phyloP scores from a whole-genome alignment of 257 asterid genomes.

The Oldenlandia corymbosa region DNA sequence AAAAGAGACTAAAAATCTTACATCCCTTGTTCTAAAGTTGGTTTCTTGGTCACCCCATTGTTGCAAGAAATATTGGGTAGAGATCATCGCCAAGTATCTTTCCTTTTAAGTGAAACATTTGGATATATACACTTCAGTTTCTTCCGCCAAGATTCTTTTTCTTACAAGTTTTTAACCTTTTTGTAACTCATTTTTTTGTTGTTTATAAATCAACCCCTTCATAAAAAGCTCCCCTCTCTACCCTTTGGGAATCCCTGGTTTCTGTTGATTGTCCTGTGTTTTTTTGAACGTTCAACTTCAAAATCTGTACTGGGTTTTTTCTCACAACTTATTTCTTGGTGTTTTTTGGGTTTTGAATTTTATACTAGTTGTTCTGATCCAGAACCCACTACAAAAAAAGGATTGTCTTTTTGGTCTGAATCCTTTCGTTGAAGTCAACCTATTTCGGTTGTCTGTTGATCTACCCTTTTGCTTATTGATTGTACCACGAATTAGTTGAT shows the following conservation, averaged over 20 bases:
- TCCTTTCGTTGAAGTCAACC: constrained; percentile 21
- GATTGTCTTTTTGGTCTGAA: constrained; percentile 13
- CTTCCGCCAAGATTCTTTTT: constrained; percentile 21
- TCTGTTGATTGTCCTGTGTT: constrained; percentile 11
- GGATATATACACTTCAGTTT: constrained; percentile 10
- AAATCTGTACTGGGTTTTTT: constrained; percentile 32
- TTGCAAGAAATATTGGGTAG: constrained; percentile 18
- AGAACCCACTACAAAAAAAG: background rate
- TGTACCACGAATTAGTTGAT: constrained; percentile 29
- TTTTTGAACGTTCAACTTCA: constrained; percentile 23
- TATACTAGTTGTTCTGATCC: constrained; percentile 27
- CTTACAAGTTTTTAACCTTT: too few species aligned
- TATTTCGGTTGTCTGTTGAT: constrained; percentile 27
- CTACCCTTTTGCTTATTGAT: constrained; percentile 22
- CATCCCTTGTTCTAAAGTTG: constrained; percentile 3
- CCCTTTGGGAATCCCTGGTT: constrained; percentile 12
- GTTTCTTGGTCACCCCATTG: constrained; percentile 22
- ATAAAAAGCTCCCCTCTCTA: constrained; percentile 16
- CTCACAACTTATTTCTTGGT: constrained; percentile 9
- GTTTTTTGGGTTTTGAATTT: constrained; percentile 17
- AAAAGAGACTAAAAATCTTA: background rate
- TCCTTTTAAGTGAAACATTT: constrained; percentile 8
- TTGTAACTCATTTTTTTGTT: constrained; percentile 2
- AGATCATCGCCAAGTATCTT: constrained; percentile 26
- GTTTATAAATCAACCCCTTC: constrained; percentile 23